Base-by-base conservation (phyloP, 371 early-diverging fungal genomes). In the Homolaphlyctis polyrhiza region DNA sequence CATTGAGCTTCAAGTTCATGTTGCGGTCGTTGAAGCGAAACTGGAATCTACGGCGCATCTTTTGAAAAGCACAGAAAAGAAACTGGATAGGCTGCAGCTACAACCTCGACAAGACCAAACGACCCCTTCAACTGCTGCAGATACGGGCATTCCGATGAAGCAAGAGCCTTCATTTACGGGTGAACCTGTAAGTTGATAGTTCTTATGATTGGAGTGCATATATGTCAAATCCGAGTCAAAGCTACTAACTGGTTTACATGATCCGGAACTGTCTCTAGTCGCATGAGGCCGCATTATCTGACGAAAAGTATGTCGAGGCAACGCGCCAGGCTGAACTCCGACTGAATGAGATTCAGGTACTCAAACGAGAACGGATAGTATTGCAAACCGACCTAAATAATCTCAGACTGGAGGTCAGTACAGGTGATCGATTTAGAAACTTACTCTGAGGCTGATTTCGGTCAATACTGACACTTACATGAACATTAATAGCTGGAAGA, bases 271-370 rank as follows among this genome's bases (percentile, higher is more conserved):
- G n/a, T 45, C n/a, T 58, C 18, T 58, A 58, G 13, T 33, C 13
- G 2, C 21, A 16, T 16, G 23, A 27, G 45, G 29, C 8, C 13
- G 11, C 43, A 39, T 18, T 27, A 1, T 30, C 62, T 25, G 66
- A 60, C 27, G 57, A 61, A 23, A 30, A 64, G 28, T 54, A 67
- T 52, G 50, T 33, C 8, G 63, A 63, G 18, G 47, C 64, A 13
- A 60, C 55, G 8, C 21, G 50, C 18, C 43, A 80, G n/a, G 79
- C 85, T 3, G 75, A 81, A 62, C 57, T 66, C 3, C 78, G 89
- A 6, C 64, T 87, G 64, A 61, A 70, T 3, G 87, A 87, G 61
- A 70, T 89, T 25, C 81, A 86, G 49, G 74, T 75, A 45, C 62
- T 85, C 68, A 74, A 75, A 51, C 66, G 65, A 13, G 79, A 86